Conservation (phyloP, 2,329 filamentous ascomycete species). For the Colletotrichum tropicicola region DNA sequence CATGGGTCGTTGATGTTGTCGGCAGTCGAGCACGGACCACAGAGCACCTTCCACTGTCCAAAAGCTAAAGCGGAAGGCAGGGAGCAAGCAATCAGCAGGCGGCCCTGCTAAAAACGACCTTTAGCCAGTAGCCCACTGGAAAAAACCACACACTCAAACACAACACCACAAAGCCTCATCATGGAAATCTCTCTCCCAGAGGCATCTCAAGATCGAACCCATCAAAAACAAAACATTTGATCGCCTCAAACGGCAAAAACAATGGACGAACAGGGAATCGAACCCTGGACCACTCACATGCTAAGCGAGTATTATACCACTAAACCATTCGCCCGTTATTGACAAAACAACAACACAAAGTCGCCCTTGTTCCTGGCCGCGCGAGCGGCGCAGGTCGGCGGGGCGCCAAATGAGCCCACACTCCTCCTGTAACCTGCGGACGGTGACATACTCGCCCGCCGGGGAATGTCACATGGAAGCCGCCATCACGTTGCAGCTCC, state of each 20-base stretch:
- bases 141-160: too few species aligned
- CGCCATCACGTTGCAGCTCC: neutral
- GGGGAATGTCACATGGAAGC: neutral
- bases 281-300: slow-evolving; percentile 30
- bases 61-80: too few species aligned
- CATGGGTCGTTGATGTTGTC: too few species aligned
- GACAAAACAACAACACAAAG: fast-evolving
- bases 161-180: too few species aligned
- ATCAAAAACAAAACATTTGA: fast-evolving
- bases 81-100: too few species aligned
- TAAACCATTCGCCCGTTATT: slow-evolving; percentile 27
- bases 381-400: neutral
- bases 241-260: fast-evolving
- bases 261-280: slow-evolving; percentile 28
- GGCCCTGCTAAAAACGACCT: too few species aligned
- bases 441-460: neutral
- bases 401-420: neutral
- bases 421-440: neutral
- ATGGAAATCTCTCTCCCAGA: neutral
- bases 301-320: slow-evolving; percentile 31
- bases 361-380: fast-evolving
- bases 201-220: neutral
- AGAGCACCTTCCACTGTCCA: too few species aligned
- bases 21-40: too few species aligned
- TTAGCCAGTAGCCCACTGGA: too few species aligned